Percentiles rank a stretch among this genome's conserved stretches.
phyloP scores from a whole-genome alignment of 2,329 filamentous ascomycete species.

The Rosellinia necatrix region DNA sequence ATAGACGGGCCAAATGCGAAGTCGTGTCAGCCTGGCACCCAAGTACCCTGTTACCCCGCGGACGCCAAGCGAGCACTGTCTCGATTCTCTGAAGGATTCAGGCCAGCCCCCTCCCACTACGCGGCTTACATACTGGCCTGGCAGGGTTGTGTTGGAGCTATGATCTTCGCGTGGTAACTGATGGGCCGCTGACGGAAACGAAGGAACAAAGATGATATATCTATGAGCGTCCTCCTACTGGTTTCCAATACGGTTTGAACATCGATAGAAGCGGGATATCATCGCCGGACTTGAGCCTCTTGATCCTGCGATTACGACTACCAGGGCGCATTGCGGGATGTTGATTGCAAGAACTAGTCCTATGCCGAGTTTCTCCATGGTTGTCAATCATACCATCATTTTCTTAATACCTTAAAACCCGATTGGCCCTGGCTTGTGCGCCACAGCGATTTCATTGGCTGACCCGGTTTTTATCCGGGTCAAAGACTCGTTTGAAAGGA shows the following conservation, averaged over 20 bases:
- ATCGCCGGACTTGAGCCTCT: not conserved
- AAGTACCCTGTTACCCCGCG: slow-evolving; percentile 20
- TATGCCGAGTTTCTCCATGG: not conserved
- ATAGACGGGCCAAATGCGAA: not conserved
- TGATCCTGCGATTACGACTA: too few species aligned
- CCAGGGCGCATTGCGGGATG: not conserved
- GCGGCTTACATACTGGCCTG: not conserved
- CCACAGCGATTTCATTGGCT: not conserved
- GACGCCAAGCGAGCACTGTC: slow-evolving; percentile 8
- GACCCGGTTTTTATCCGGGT: not conserved
- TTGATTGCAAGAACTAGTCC: not conserved
- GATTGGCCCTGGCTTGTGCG: slow-evolving; percentile 10
- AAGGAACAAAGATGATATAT: too few species aligned
- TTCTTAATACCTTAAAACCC: slow-evolving; percentile 1
- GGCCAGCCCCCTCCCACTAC: not conserved
- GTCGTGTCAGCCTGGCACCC: not conserved
- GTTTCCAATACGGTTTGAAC: too few species aligned
- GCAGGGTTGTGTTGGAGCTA: slow-evolving; percentile 16
- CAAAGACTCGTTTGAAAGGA: too few species aligned
- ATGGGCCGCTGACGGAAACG: too few species aligned
- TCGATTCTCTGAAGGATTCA: slow-evolving; percentile 5
- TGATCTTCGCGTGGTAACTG: too few species aligned
- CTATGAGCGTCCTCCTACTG: too few species aligned
- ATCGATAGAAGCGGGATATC: too few species aligned
- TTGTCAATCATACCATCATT: not conserved